These are phyloP conservation scores for Psilocybe azurescens DNA, from an alignment of 768 basidiomycete species.

Conservation along the genomic window DNA sequence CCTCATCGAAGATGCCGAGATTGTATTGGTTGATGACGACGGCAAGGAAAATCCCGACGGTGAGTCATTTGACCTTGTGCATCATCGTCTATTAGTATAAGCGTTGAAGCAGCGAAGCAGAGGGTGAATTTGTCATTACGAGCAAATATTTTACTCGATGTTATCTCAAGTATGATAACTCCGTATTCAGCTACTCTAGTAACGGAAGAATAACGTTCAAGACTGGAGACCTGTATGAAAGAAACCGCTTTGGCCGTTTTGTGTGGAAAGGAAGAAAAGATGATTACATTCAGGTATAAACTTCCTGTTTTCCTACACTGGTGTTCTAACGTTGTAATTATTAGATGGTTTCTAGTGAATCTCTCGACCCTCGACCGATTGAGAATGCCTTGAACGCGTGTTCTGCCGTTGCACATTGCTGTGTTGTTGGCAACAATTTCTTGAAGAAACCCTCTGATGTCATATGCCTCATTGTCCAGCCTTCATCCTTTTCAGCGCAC, in stretches of 20 bases:
- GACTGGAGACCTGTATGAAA: conserved; percentile 32
- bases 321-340: not conserved
- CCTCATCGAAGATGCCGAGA: conserved; percentile 22
- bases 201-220: conserved; percentile 29
- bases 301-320: not conserved
- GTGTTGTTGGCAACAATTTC: conserved; percentile 35
- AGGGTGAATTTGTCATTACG: conserved; percentile 32
- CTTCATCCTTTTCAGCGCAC: conserved; percentile 1
- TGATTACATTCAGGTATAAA: conserved; percentile 31
- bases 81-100: too few relatives aligned
- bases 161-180: conserved; percentile 28
- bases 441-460: conserved; percentile 24
- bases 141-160: conserved; percentile 26
- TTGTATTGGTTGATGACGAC: conserved; percentile 23
- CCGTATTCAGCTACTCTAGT: conserved; percentile 22
- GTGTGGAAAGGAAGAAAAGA: conserved; percentile 35
- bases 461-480: conserved; percentile 29
- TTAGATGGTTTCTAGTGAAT: conserved; percentile 32
- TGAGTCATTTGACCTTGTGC: not conserved
- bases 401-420: conserved; percentile 23
- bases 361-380: conserved; percentile 31
- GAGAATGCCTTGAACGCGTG: conserved; percentile 26
- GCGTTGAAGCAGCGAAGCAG: not conserved
- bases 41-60: conserved; percentile 19
- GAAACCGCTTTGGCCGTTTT: conserved; percentile 5